Base-by-base conservation (phyloP, 169 alveolate species). In the Perkinsus marinus region DNA sequence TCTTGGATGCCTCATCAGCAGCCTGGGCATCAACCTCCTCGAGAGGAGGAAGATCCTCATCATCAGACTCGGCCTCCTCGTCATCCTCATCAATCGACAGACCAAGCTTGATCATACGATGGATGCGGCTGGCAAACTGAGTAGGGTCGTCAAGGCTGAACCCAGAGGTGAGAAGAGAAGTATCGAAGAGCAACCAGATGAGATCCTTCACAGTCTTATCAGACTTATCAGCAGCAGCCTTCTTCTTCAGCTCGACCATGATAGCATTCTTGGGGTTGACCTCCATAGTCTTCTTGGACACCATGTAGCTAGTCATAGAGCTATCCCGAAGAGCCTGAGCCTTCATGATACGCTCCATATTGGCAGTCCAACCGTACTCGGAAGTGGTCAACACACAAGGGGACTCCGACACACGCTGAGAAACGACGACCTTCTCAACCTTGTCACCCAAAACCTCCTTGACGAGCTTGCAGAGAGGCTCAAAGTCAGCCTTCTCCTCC, bases 271-370 rank as follows among this genome's bases (percentile, higher is more conserved):
- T 95, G 41, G 99, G 99, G 97, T 99, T 99, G 93, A 99, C 97
- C 95, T 99, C 99, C 99, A 99, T 98, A 93, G 99, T 99, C 97
- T 98, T 98, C 98, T 98, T 98, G 90, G 92, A 90, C 43, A 92
- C 91, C 96, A 95, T 94, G 95, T 94, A 94, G 39, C 93, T 91
- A 22, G 99, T 97, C 99, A 98, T 98, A 91, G 99, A 95, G 93
- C 97, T 95, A 95, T 98, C 99, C 94, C 99, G 97, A 39, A 99
- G 98, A 39, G 99, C 99, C 96, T 99, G 99, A 19, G 99, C 99
- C 96, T 98, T 98, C 99, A 99, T 99, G 95, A 98, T 99, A 93
- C 99, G 98, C 95, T 99, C 99, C 99, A 99, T 99, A 96, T 99
- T 99, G 47, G 99, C 99, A 91, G 99, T 97, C 99, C 99, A 99